A percentile compares a stretch with the other conserved stretches of the same genome.
These are phyloP conservation scores for Hypoxylon fuscum DNA, from an alignment of 495 filamentous ascomycete species.

Conservation along the genomic window DNA sequence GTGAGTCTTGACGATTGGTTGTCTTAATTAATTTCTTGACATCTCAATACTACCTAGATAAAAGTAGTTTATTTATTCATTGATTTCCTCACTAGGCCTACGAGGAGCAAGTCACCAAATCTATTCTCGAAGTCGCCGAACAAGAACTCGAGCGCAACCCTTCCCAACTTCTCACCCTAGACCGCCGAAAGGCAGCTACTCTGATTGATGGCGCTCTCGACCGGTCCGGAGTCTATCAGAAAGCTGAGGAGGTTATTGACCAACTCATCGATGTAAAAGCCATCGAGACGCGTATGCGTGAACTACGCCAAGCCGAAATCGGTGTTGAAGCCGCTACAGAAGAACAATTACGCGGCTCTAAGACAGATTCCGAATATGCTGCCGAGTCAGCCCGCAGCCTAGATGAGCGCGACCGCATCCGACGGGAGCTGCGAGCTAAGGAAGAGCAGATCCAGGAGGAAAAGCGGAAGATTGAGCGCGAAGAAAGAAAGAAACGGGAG, in stretches of 20 bases:
- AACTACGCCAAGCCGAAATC: constrained; percentile 75
- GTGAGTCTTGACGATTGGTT: constrained; percentile 67
- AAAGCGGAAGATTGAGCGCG: constrained; percentile 67
- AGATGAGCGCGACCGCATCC: constrained; percentile 69
- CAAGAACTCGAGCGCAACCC: constrained; percentile 85
- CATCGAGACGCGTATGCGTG: constrained; percentile 73
- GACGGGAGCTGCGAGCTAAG: constrained; percentile 70
- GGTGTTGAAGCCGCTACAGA: constrained; percentile 74
- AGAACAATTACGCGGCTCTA: constrained; percentile 75
- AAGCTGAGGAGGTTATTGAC: constrained; percentile 72
- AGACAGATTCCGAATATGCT: constrained; percentile 85
- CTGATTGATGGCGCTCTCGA: constrained; percentile 89
- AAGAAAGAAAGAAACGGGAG: constrained; percentile 69
- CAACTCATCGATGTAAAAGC: constrained; percentile 70
- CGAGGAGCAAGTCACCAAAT: constrained; percentile 70
- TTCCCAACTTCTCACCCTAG: constrained; percentile 72
- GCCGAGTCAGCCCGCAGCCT: constrained; percentile 72
- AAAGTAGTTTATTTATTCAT: constrained; percentile 8
- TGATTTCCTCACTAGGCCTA: constrained; percentile 62
- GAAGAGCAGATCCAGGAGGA: constrained; percentile 72
- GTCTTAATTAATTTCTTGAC: too few relatives aligned
- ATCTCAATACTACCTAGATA: too few relatives aligned
- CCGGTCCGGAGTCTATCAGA: constrained; percentile 81
- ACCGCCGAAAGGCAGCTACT: constrained; percentile 80
- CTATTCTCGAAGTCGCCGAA: constrained; percentile 76